Percentiles rank a stretch among this genome's conserved stretches.
These are phyloP conservation scores for Mycosphaerella sp. DNA, from an alignment of 2,329 filamentous ascomycete species.

Conservation along the genomic window DNA sequence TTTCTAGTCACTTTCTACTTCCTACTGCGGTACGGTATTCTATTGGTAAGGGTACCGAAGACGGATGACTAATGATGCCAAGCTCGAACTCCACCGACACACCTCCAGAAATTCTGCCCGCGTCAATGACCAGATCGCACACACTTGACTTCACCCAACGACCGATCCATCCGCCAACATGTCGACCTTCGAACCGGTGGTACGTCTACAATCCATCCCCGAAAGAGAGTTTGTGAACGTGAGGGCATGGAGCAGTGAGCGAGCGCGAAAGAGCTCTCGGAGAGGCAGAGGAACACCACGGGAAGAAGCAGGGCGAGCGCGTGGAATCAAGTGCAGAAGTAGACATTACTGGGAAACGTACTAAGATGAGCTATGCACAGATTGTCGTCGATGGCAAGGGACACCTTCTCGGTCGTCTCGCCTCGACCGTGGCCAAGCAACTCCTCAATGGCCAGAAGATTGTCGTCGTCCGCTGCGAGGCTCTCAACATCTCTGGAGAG, in stretches of 20 bases:
- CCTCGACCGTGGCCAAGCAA: conserved; percentile 98
- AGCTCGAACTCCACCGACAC: too few species aligned
- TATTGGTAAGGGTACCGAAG: too few species aligned
- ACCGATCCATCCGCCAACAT: conserved; percentile 44
- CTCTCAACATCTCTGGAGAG: conserved; percentile 99
- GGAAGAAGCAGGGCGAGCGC: neutral
- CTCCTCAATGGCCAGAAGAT: conserved; percentile 99
- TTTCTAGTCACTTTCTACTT: too few species aligned
- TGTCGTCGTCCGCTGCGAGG: conserved; percentile 96
- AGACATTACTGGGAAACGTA: neutral
- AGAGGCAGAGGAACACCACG: neutral
- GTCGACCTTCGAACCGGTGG: conserved; percentile 62
- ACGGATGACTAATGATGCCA: too few species aligned
- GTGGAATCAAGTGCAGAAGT: neutral
- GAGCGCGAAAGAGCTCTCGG: neutral
- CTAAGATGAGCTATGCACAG: conserved; percentile 42
- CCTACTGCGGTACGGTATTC: too few species aligned
- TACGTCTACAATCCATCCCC: conserved; percentile 39
- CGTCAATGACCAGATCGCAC: neutral
- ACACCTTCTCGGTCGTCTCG: conserved; percentile 98
- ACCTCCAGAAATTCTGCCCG: too few species aligned
- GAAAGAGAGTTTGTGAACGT: neutral
- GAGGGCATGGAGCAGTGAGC: neutral
- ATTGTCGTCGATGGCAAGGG: conserved; percentile 99
- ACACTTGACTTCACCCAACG: conserved; percentile 13